Percentiles rank a stretch among this genome's conserved stretches.
Conservation (phyloP, 768 basidiomycete genomes). For the Exidia glandulosa region DNA sequence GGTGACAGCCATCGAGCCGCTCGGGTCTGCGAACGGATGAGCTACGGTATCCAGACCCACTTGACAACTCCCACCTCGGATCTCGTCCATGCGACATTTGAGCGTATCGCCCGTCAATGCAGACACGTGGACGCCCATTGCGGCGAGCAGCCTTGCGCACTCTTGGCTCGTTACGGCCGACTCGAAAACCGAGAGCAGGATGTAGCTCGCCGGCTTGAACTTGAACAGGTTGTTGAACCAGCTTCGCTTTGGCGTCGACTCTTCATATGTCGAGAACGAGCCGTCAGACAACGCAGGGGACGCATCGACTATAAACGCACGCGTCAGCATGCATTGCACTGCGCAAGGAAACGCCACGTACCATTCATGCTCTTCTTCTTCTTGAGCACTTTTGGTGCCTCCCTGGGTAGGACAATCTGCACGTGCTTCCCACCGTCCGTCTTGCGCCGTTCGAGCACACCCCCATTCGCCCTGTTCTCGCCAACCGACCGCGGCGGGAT, state of each 20-base stretch:
- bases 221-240: conserved; percentile 90
- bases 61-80: conserved; percentile 23
- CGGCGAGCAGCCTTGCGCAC: conserved; percentile 61
- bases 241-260: conserved; percentile 42
- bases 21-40: conserved; percentile 26
- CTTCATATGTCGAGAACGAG: conserved; percentile 31
- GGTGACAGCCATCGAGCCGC: conserved; percentile 38
- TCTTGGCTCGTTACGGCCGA: conserved; percentile 57
- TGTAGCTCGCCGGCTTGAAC: conserved; percentile 56
- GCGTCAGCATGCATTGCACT: background rate
- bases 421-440: conserved; percentile 26
- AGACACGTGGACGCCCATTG: conserved; percentile 59
- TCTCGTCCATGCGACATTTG: conserved; percentile 67
- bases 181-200: conserved; percentile 48
- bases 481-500: background rate
- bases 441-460: conserved; percentile 2
- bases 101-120: conserved; percentile 55
- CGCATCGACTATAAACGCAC: conserved; percentile 1
- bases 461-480: conserved; percentile 1
- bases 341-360: background rate
- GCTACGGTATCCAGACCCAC: background rate
- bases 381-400: conserved; percentile 1
- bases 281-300: conserved; percentile 38
- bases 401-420: conserved; percentile 42
- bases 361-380: background rate